These are phyloP conservation scores for Cytospora chrysosperma DNA, from an alignment of 2,329 filamentous ascomycete genomes.

Conservation along the genomic window DNA sequence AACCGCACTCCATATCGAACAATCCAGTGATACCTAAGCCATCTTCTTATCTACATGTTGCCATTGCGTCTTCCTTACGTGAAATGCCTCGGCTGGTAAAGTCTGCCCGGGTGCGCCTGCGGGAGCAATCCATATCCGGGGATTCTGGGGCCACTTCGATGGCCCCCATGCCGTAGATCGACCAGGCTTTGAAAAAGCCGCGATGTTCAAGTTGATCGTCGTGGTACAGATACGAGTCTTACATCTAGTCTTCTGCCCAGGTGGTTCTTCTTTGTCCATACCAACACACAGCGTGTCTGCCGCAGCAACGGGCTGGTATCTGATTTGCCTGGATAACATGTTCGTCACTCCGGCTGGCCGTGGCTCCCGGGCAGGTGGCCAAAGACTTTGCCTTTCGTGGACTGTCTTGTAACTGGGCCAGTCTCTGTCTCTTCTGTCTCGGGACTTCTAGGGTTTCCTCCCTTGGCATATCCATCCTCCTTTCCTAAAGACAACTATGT, in stretches of 20 bases:
- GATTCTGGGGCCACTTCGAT: conserved; percentile 58
- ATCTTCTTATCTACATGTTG: neutral
- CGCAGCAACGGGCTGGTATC: neutral
- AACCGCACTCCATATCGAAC: neutral
- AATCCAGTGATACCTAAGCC: neutral
- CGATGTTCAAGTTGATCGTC: conserved; percentile 52
- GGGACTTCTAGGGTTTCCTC: neutral
- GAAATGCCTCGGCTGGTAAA: conserved; percentile 49
- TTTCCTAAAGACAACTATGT: neutral
- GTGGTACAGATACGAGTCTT: conserved; percentile 67
- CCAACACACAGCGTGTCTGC: neutral
- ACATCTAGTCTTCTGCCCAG: conserved; percentile 48
- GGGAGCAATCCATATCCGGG: conserved; percentile 45
- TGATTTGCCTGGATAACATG: neutral
- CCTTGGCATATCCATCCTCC: neutral
- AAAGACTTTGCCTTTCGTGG: too few relatives aligned
- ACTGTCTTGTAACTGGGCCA: too few relatives aligned
- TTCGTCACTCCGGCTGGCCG: neutral
- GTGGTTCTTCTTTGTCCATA: neutral
- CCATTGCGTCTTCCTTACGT: neutral
- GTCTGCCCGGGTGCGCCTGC: conserved; percentile 50
- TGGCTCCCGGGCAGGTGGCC: too few relatives aligned
- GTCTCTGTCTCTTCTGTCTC: too few relatives aligned
- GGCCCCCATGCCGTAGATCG: conserved; percentile 59
- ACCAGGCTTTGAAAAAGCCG: conserved; percentile 62